Conservation (phyloP, 257 asterid species). For the Gardenia jasminoides region DNA sequence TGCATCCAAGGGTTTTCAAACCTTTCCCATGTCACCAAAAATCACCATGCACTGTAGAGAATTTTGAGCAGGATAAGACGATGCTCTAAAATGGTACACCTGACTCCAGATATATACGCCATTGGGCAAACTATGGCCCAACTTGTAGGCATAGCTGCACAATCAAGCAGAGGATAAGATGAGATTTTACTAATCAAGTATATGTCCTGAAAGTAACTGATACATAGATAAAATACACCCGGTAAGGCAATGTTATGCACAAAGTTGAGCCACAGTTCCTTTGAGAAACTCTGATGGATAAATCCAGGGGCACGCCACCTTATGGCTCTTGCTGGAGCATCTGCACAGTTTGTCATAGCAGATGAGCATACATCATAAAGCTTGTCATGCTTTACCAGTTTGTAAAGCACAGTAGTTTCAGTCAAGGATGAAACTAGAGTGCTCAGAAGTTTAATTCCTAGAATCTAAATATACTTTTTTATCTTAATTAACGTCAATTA, state of each 20-base stretch:
- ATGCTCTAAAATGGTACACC: conserved; percentile 62
- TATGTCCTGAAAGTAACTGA: too few relatives aligned
- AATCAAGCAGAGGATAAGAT: too few relatives aligned
- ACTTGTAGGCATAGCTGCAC: conserved; percentile 80
- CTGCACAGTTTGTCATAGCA: conserved; percentile 32
- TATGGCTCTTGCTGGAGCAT: conserved; percentile 68
- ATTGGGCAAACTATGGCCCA: conserved; percentile 68
- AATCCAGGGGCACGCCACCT: conserved; percentile 74
- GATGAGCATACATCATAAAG: too few relatives aligned
- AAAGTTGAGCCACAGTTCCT: conserved; percentile 55
- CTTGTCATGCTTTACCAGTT: too few relatives aligned
- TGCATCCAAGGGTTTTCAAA: conserved; percentile 12
- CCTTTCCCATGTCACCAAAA: conserved; percentile 99
- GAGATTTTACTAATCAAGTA: too few relatives aligned
- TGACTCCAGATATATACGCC: conserved; percentile 69
- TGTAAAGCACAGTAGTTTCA: too few relatives aligned
- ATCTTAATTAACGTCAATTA: too few relatives aligned
- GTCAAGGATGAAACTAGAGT: too few relatives aligned
- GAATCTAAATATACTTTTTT: too few relatives aligned
- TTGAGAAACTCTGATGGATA: conserved; percentile 51
- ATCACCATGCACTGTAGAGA: conserved; percentile 76
- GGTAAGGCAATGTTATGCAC: too few relatives aligned
- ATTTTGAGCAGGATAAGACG: conserved; percentile 94
- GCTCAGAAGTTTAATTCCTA: too few relatives aligned
- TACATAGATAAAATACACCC: too few relatives aligned